These are phyloP conservation scores for Brassica carinata DNA, from an alignment of 345 rosid genomes.

Conservation along the genomic window DNA sequence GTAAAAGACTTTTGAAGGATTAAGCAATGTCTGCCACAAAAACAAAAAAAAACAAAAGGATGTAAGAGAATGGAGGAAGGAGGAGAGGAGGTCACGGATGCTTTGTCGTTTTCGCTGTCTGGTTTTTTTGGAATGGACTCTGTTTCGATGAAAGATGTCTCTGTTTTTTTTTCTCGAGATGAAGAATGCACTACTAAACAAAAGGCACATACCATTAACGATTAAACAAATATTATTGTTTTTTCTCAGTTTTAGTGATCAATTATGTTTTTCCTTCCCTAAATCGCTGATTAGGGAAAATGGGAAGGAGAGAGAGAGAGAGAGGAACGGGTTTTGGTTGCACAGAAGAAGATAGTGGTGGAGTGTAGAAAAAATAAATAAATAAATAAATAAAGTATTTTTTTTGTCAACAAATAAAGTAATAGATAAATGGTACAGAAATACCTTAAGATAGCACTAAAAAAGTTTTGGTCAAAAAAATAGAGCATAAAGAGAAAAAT, in stretches of 20 bases:
- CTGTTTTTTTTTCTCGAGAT: background rate
- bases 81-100: background rate
- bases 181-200: constrained; percentile 1
- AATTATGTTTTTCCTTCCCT: background rate
- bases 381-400: no score
- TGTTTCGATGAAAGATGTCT: background rate
- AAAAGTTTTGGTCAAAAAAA: no score
- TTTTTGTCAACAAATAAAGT: no score
- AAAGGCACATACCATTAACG: background rate
- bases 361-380: background rate
- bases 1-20: background rate
- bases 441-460: no score
- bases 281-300: background rate
- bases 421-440: no score
- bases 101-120: background rate
- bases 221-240: background rate
- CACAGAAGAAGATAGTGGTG: background rate
- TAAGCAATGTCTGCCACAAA: background rate
- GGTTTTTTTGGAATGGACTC: background rate
- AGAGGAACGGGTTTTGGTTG: background rate
- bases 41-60: background rate
- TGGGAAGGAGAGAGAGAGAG: background rate
- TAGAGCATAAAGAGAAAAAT: no score
- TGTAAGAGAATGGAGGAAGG: background rate
- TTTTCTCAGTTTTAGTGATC: background rate